Evolutionary conservation across 208 protist genomes (phyloP), one percentile per base, ranked within the genome.

Genomic region (Crithidia fasciculata): DNA sequence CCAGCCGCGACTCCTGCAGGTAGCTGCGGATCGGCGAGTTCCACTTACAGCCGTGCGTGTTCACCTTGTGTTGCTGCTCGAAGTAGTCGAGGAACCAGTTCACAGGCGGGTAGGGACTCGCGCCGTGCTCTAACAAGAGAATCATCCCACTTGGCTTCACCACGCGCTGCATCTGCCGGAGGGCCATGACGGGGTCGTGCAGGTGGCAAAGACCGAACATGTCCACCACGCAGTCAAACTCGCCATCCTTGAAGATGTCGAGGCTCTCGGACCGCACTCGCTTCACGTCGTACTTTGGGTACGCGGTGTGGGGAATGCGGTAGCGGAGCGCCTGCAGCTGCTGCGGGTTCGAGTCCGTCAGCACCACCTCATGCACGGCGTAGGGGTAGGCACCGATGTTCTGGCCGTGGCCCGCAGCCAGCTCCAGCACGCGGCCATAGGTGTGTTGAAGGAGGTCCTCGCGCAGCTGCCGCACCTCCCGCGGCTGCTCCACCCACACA

Each of bases 181-280:
- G 81, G 18, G 88, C 90, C 86, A 89, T 94, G 55, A 94, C 88
- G 36, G 94, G 94, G 79, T 96, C 91, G 68, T 93, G 85, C n/a
- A 96, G 76, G 56, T 92, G 86, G 66, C 94, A 98, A 36, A 98
- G 83, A 15, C 94, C 94, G 73, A 96, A 98, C 89, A 95, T 96
- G 82, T 98, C 94, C 43, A 96, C 89, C 6, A 96, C 77, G 69
- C 88, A 95, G 72, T 97, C 94, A 79, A 97, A 97, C 85, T 93
- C 87, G 18, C 79, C 86, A 70, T 95, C 84, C 39, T 74, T 77
- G 75, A 97, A 95, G 44, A 74, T 80, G 56, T 93, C 87, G 7
- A 97, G 83, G 40, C 74, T 88, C 78, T 95, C 90, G 8, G 82
- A 86, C 59, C 89, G 88, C n/a, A 95, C 89, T 40, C 88, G 90